phyloP scores from a whole-genome alignment of 805 yeast species.

The Teunomyces gatunensis region DNA sequence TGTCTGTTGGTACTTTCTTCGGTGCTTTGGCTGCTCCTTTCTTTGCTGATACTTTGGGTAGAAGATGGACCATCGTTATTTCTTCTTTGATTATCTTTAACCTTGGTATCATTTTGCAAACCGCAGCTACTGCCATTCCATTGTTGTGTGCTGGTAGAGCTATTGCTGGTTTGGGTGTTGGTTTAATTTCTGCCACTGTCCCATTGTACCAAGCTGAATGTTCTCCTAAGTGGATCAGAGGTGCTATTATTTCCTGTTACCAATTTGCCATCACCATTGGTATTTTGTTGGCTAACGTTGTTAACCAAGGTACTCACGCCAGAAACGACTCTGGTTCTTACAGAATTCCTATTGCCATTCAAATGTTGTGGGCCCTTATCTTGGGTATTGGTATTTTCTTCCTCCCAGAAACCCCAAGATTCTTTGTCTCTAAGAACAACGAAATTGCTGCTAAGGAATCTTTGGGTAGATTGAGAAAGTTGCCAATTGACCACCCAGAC shows the following conservation, averaged over 20 bases:
- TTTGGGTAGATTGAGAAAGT: conserved; percentile 32
- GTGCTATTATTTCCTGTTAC: conserved; percentile 40
- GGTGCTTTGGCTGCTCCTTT: conserved; percentile 39
- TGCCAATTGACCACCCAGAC: conserved; percentile 64
- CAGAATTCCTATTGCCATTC: conserved; percentile 42
- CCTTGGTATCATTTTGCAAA: conserved; percentile 38
- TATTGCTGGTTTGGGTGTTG: conserved; percentile 43
- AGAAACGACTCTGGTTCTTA: conserved; percentile 36
- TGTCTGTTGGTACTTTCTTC: conserved; percentile 43
- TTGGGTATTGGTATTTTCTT: conserved; percentile 30
- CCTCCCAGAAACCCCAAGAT: conserved; percentile 41
- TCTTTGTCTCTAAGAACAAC: conserved; percentile 28
- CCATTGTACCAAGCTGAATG: conserved; percentile 42
- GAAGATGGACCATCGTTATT: conserved; percentile 37
- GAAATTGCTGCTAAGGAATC: conserved; percentile 29
- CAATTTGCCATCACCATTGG: conserved; percentile 42
- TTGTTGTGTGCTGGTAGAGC: conserved; percentile 39
- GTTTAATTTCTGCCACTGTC: conserved; percentile 38
- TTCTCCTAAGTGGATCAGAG: conserved; percentile 43
- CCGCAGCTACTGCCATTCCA: conserved; percentile 32
- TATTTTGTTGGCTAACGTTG: conserved; percentile 35
- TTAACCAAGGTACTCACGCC: conserved; percentile 34
- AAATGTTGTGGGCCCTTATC: conserved; percentile 35
- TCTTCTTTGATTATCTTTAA: conserved; percentile 34
- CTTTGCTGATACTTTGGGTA: conserved; percentile 36